Conservation (phyloP, 306 rosid genomes). For the Malus fusca region DNA sequence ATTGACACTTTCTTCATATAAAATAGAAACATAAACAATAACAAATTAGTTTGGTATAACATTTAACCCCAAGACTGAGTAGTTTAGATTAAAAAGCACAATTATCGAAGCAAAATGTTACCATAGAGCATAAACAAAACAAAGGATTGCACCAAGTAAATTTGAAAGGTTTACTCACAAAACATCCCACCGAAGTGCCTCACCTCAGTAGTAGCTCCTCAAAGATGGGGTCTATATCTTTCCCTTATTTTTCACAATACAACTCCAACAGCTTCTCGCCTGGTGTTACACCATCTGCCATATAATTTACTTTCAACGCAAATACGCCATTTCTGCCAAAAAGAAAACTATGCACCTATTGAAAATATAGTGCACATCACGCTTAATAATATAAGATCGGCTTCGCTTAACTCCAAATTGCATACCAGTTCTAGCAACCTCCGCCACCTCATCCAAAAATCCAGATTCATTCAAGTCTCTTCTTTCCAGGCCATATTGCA, state of each 20-base stretch:
- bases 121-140: no score
- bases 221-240: slow-evolving; percentile 68
- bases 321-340: neutral
- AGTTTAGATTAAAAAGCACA: no score
- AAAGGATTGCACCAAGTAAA: neutral
- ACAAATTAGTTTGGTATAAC: no score
- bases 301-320: neutral
- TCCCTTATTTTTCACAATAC: slow-evolving; percentile 74
- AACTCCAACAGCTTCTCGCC: slow-evolving; percentile 54
- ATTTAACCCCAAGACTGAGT: no score
- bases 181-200: slow-evolving; percentile 24
- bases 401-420: neutral
- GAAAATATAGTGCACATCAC: neutral
- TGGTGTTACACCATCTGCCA: slow-evolving; percentile 21
- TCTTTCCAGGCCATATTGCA: slow-evolving; percentile 15
- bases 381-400: neutral
- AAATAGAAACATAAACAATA: no score
- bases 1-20: no score
- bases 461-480: no score
- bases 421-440: slow-evolving; percentile 83
- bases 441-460: neutral
- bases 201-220: slow-evolving; percentile 64
- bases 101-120: no score
- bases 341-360: neutral
- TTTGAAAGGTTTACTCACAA: slow-evolving; percentile 17